These are phyloP conservation scores for Chondrus crispus DNA, from an alignment of 23 red algal genomes.

Conservation along the genomic window DNA sequence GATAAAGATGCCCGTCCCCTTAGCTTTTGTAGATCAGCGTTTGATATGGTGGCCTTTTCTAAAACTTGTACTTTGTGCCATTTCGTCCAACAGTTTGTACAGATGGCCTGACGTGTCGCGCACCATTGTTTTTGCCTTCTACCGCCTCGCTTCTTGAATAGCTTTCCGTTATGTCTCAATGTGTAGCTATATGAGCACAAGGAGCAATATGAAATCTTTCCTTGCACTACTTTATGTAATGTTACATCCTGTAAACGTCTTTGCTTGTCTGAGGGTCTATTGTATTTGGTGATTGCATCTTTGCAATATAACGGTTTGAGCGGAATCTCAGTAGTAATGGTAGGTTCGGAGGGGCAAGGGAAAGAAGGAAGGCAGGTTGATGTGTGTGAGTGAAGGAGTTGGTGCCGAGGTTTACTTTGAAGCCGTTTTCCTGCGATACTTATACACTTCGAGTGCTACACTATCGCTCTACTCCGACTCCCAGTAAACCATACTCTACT, in stretches of 20 bases:
- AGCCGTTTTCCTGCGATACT: too few relatives aligned
- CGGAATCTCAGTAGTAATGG: too few relatives aligned
- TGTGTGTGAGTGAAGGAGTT: too few relatives aligned
- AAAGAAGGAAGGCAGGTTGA: too few relatives aligned
- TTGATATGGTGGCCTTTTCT: neutral
- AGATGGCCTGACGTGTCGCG: neutral
- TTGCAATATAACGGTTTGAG: neutral
- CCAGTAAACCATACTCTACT: too few relatives aligned
- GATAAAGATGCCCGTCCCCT: too few relatives aligned
- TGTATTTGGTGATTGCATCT: neutral
- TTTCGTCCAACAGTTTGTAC: neutral
- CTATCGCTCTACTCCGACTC: too few relatives aligned
- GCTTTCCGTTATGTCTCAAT: neutral
- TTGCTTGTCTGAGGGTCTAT: neutral
- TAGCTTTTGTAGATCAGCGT: too few relatives aligned
- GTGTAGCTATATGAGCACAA: constrained; percentile 13
- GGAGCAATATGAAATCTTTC: neutral
- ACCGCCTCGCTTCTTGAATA: neutral
- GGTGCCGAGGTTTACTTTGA: too few relatives aligned
- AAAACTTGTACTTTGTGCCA: neutral
- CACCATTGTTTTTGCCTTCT: neutral
- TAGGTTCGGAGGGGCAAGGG: too few relatives aligned
- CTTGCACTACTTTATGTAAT: neutral
- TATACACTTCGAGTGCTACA: too few relatives aligned
- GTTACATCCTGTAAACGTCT: neutral